These are phyloP conservation scores for Pyracantha coccinea DNA, from an alignment of 331 rosid genomes.

Conservation along the genomic window DNA sequence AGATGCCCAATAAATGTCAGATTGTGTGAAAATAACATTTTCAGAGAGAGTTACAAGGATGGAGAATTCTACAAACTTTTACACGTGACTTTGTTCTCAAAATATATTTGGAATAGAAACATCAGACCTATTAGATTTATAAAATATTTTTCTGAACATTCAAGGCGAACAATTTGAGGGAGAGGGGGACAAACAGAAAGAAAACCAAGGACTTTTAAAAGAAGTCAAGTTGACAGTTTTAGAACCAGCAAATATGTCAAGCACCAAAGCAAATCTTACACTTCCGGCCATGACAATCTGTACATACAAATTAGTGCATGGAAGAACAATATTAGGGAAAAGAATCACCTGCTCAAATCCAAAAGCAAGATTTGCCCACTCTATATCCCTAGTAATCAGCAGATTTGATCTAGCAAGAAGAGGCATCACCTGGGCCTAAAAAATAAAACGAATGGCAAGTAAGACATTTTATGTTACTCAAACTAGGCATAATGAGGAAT, in stretches of 20 bases:
- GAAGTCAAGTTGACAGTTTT: not conserved
- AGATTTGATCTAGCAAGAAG: conserved; percentile 94
- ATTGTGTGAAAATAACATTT: not conserved
- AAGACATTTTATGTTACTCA: conserved; percentile 16
- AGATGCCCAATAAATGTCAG: not conserved
- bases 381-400: conserved; percentile 87
- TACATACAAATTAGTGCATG: not conserved
- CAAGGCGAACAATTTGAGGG: not conserved
- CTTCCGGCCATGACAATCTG: not conserved
- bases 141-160: not conserved
- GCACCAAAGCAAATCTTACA: not conserved
- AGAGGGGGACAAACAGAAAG: not conserved
- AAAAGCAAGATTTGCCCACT: conserved; percentile 92
- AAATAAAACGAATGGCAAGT: conserved; percentile 12
- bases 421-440: conserved; percentile 68
- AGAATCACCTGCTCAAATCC: conserved; percentile 88
- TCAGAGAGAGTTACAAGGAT: not conserved
- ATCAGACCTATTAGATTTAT: not conserved
- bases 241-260: not conserved
- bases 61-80: not conserved
- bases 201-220: not conserved
- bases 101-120: not conserved
- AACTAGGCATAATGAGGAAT: not conserved
- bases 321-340: not conserved
- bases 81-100: not conserved